Conservation (phyloP, 331 rosid genomes). For the Acacia concinna region DNA sequence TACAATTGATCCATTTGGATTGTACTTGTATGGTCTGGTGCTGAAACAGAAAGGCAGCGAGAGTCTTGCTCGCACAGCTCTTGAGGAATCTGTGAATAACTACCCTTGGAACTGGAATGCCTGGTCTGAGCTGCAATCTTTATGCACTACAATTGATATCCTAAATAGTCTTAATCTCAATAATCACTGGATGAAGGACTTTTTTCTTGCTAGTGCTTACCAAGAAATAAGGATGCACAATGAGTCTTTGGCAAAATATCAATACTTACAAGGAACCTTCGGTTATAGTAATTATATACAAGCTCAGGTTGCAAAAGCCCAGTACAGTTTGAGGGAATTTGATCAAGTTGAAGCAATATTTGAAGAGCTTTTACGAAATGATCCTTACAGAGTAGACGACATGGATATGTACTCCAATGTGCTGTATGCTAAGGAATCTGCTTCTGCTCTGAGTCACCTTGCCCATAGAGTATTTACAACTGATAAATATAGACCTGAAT, state of each 20-base stretch:
- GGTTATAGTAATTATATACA: constrained; percentile 65
- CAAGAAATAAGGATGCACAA: constrained; percentile 21
- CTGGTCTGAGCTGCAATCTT: constrained; percentile 21
- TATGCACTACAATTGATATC: constrained; percentile 6
- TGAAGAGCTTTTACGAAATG: constrained; percentile 70
- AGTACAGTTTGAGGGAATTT: constrained; percentile 67
- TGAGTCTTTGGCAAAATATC: constrained; percentile 22
- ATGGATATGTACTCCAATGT: constrained; percentile 81
- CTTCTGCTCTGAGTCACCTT: constrained; percentile 17
- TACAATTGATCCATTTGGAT: constrained; percentile 4
- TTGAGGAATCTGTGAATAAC: constrained; percentile 14
- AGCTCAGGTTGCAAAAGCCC: constrained; percentile 72
- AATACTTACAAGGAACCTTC: constrained; percentile 54
- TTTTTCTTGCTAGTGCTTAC: constrained; percentile 10
- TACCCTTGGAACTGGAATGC: constrained; percentile 26
- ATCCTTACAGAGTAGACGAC: constrained; percentile 74
- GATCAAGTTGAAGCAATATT: constrained; percentile 73
- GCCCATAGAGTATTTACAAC: not conserved
- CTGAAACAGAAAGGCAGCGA: constrained; percentile 12
- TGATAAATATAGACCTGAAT: constrained; percentile 58
- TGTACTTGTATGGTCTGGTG: constrained; percentile 11
- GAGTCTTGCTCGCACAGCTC: not conserved
- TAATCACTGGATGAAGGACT: constrained; percentile 20
- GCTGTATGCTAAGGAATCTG: constrained; percentile 7
- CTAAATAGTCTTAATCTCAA: constrained; percentile 18